phyloP scores from a whole-genome alignment of 1,284 basidiomycete species.

The Wolfiporia cocos region DNA sequence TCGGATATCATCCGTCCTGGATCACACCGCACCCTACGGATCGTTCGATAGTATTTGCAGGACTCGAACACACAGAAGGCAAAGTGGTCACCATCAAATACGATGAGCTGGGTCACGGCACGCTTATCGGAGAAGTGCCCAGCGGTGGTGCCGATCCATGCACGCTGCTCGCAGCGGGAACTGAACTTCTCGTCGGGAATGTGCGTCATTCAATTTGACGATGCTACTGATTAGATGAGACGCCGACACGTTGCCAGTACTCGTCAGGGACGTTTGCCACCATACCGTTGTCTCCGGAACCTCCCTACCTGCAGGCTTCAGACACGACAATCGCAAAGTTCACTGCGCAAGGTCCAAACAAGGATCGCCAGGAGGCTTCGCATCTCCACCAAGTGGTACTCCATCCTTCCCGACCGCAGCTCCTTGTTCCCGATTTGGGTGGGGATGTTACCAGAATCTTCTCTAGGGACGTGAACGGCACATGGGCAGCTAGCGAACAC shows the following conservation, averaged over 20 bases:
- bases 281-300: slow-evolving; percentile 40
- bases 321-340: slow-evolving; percentile 16
- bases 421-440: slow-evolving; percentile 69
- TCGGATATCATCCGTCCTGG: slow-evolving; percentile 69
- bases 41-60: slow-evolving; percentile 42
- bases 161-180: slow-evolving; percentile 40
- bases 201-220: too few species aligned
- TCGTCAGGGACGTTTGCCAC: slow-evolving; percentile 46
- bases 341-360: slow-evolving; percentile 49
- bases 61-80: slow-evolving; percentile 56
- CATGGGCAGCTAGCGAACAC: slow-evolving; percentile 39
- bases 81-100: slow-evolving; percentile 49
- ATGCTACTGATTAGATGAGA: too few species aligned
- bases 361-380: slow-evolving; percentile 52
- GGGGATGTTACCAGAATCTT: slow-evolving; percentile 59
- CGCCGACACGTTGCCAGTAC: too few species aligned
- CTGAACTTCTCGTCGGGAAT: slow-evolving; percentile 58
- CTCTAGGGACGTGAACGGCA: slow-evolving; percentile 31
- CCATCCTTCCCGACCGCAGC: slow-evolving; percentile 38
- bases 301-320: slow-evolving; percentile 36
- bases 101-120: slow-evolving; percentile 35
- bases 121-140: slow-evolving; percentile 36
- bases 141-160: slow-evolving; percentile 61
- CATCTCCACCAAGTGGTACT: slow-evolving; percentile 66
- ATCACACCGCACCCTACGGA: slow-evolving; percentile 52